Evolutionary conservation across 2,329 filamentous ascomycete species (phyloP).

Genomic region (Cadophora gregata): DNA sequence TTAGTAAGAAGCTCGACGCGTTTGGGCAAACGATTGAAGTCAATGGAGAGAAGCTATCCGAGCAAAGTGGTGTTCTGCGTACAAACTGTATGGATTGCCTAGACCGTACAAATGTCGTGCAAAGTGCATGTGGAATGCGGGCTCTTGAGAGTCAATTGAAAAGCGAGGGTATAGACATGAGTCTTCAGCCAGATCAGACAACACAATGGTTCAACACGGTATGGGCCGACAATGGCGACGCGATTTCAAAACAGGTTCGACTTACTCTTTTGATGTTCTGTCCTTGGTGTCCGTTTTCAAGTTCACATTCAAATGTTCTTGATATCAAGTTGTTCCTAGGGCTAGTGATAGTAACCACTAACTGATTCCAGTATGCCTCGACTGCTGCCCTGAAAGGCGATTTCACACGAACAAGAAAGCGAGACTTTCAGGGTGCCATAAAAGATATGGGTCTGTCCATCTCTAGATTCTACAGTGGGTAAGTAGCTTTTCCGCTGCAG

Average conservation of each 20-base stretch:
- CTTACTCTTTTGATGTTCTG: not conserved
- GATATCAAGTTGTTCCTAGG: not conserved
- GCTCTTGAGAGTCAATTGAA: constrained; percentile 82
- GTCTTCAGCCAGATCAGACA: constrained; percentile 75
- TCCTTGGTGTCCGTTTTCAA: not conserved
- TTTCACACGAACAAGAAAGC: constrained; percentile 88
- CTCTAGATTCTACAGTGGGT: constrained; percentile 74
- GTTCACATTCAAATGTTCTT: not conserved
- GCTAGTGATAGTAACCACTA: not conserved
- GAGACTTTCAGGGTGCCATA: constrained; percentile 88
- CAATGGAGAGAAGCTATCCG: constrained; percentile 50
- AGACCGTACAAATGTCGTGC: constrained; percentile 94
- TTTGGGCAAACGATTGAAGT: constrained; percentile 73
- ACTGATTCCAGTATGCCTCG: constrained; percentile 77
- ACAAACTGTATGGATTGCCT: constrained; percentile 99
- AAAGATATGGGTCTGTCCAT: constrained; percentile 91
- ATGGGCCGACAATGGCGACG: constrained; percentile 98
- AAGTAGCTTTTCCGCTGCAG: constrained; percentile 39
- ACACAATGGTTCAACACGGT: constrained; percentile 95
- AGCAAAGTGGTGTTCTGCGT: constrained; percentile 79
- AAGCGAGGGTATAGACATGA: constrained; percentile 76
- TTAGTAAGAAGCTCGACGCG: constrained; percentile 70
- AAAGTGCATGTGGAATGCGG: constrained; percentile 86
- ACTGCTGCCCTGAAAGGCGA: constrained; percentile 97
- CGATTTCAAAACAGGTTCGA: constrained; percentile 70